These are phyloP conservation scores for Imleria badia DNA, from an alignment of 768 basidiomycete species.

Conservation along the genomic window DNA sequence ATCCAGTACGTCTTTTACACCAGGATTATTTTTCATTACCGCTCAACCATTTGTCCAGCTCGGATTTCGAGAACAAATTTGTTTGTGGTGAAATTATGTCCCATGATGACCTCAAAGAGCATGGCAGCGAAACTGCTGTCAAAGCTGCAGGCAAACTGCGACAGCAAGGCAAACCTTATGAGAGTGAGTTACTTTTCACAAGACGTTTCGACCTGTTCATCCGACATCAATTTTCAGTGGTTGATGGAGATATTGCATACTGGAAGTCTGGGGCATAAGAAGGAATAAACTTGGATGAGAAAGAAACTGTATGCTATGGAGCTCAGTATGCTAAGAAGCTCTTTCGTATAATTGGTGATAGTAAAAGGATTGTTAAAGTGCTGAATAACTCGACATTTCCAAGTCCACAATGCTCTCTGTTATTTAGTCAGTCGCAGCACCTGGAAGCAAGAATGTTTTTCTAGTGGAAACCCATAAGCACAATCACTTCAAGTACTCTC, in stretches of 20 bases:
- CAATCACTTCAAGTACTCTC: too few species aligned
- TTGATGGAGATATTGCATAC: constrained; percentile 89
- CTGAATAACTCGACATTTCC: not conserved
- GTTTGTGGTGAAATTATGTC: constrained; percentile 97
- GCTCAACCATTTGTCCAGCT: constrained; percentile 42
- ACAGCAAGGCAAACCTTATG: constrained; percentile 97
- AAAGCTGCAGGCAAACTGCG: constrained; percentile 94
- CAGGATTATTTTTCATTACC: not conserved
- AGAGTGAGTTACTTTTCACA: constrained; percentile 55
- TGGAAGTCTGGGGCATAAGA: constrained; percentile 74
- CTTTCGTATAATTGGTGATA: constrained; percentile 10
- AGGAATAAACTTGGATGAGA: not conserved
- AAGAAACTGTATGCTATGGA: constrained; percentile 12
- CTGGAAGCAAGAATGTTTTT: too few species aligned
- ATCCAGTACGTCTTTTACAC: constrained; percentile 71
- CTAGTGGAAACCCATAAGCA: too few species aligned
- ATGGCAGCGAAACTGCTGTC: constrained; percentile 87
- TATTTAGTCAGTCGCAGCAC: too few species aligned
- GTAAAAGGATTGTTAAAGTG: not conserved
- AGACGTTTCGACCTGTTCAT: not conserved
- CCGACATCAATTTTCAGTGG: constrained; percentile 46
- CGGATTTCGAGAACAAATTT: constrained; percentile 98
- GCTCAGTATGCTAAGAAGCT: constrained; percentile 10
- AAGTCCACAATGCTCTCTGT: too few species aligned
- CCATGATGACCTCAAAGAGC: constrained; percentile 85